Evolutionary conservation across 805 yeast species (phyloP).

Genomic region (Diddensiella transvaalensis): DNA sequence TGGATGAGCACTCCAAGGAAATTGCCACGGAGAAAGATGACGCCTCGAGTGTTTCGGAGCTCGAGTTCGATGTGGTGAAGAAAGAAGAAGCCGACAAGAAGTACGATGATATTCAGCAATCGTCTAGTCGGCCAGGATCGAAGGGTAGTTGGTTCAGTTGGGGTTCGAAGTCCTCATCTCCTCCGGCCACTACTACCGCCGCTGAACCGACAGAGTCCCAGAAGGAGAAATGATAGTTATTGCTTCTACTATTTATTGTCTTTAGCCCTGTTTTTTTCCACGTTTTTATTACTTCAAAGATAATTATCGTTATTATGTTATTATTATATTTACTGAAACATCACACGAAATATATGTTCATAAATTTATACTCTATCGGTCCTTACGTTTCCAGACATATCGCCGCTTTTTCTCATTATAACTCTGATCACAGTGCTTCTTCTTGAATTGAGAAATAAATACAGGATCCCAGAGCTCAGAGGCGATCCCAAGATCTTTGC

Average conservation of each 20-base stretch:
- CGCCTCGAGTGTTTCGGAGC: constrained; percentile 3
- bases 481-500: constrained; percentile 95
- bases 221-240: constrained; percentile 2
- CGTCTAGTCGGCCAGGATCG: neutral
- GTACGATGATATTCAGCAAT: neutral
- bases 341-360: neutral
- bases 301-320: neutral
- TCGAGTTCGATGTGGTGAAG: constrained; percentile 24
- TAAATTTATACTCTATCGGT: constrained; percentile 40
- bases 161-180: constrained; percentile 2
- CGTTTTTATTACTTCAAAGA: too few species aligned
- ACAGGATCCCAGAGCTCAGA: constrained; percentile 97
- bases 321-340: neutral
- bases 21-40: constrained; percentile 18
- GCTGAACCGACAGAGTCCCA: too few species aligned
- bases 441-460: constrained; percentile 70
- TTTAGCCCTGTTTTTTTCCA: neutral
- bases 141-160: constrained; percentile 18
- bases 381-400: constrained; percentile 88
- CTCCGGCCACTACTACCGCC: too few species aligned
- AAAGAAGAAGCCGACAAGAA: constrained; percentile 19
- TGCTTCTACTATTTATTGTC: constrained; percentile 1
- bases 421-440: constrained; percentile 66
- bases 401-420: constrained; percentile 61
- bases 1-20: constrained; percentile 14